Conservation (phyloP, 805 yeast species). For the Groenewaldozyma tartarivorans region DNA sequence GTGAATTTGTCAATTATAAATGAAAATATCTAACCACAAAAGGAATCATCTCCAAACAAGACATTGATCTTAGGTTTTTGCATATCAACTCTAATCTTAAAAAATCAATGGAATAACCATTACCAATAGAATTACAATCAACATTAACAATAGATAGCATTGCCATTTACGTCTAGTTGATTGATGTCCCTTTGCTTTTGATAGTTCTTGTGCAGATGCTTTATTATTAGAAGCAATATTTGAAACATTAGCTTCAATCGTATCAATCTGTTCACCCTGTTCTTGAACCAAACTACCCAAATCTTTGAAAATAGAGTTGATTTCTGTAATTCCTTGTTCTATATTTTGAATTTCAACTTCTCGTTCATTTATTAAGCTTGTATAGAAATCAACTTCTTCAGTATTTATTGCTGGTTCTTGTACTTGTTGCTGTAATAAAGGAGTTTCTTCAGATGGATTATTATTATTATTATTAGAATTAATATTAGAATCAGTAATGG, state of each 20-base stretch:
- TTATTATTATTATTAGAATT: slow-evolving; percentile 2
- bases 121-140: slow-evolving; percentile 50
- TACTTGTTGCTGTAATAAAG: slow-evolving; percentile 24
- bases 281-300: slow-evolving; percentile 67
- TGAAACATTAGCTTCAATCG: slow-evolving; percentile 70
- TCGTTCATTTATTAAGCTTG: slow-evolving; percentile 49
- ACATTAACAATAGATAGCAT: slow-evolving; percentile 50
- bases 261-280: slow-evolving; percentile 79
- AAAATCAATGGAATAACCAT: slow-evolving; percentile 31
- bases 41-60: too few relatives aligned
- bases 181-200: slow-evolving; percentile 69
- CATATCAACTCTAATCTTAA: too few relatives aligned
- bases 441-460: slow-evolving; percentile 10
- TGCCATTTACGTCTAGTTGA: slow-evolving; percentile 62
- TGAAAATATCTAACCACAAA: too few relatives aligned
- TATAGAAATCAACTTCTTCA: slow-evolving; percentile 22
- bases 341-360: slow-evolving; percentile 63
- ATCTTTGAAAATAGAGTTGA: slow-evolving; percentile 77
- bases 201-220: slow-evolving; percentile 60
- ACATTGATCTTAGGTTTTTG: too few relatives aligned
- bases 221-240: slow-evolving; percentile 55
- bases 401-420: slow-evolving; percentile 34
- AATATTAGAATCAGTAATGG: slow-evolving; percentile 1
- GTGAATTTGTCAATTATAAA: too few relatives aligned
- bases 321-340: slow-evolving; percentile 71